Evolutionary conservation across 108 stramenopile genomes (phyloP), one percentile per base, ranked within the genome.

Genomic region (Pseudonitzschia pungens): DNA sequence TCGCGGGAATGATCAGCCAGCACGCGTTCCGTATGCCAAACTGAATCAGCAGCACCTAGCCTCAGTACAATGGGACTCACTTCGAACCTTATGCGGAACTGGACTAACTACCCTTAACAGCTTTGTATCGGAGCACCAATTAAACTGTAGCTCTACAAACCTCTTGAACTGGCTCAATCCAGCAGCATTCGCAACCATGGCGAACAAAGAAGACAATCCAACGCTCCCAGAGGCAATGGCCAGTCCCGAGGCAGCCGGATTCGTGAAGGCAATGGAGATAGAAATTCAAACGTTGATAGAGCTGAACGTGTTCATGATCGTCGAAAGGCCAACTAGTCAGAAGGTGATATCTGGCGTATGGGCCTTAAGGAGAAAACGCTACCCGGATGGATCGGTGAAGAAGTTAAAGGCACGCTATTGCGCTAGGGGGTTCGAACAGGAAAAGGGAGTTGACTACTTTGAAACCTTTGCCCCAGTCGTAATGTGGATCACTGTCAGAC

Each of bases 321-420:
- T 54, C n/a, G 14, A 0, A 0, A 10, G 12, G 7, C 53, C 22
- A 12, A n/a, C 50, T 0, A 64, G 51, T 4, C 57, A 60, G 36
- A 76, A 79, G 28, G 72, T 79, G 7, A 44, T 85, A 0, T 78
- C 81, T 0, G 40, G 51, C 5, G 74, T 73, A 0, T 85, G 81
- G 84, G 84, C 70, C 0, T 73, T 85, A 44, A 75, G 66, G 24
- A 0, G 42, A 42, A 85, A 82, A 55, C 58, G 82, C 11, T 86
- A 59, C 43, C 85, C 85, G 12, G 77, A 78, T 74, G 85, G 85
- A 0, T 0, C n/a, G 0, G 57, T 87, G 4, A 71, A 78, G 4
- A 87, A 87, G 52, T 59, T 87, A 33, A 90, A 90, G 56, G 89
- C 76, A 10, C 44, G 89, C 32, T 80, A 83, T 29, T 90, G 89